Percentiles rank a stretch among this genome's conserved stretches.
phyloP scores from a whole-genome alignment of 345 rosid species.

The Gossypium thurberi region DNA sequence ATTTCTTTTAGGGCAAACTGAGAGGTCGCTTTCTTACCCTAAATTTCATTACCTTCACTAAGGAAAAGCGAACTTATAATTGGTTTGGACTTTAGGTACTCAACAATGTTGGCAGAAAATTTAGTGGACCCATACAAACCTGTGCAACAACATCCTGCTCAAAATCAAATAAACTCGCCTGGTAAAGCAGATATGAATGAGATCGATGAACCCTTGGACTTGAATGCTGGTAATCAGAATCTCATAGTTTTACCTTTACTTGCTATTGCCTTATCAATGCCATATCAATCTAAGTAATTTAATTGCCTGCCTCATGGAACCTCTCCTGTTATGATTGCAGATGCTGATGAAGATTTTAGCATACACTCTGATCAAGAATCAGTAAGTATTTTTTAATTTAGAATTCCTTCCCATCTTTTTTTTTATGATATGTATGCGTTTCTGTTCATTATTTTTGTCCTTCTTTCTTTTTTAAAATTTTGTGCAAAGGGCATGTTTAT shows the following conservation, averaged over 20 bases:
- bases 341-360: constrained; percentile 67
- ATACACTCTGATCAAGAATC: constrained; percentile 55
- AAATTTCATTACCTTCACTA: neutral
- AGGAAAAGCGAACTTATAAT: constrained; percentile 9
- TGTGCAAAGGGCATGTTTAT: neutral
- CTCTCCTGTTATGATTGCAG: constrained; percentile 34
- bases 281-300: constrained; percentile 10
- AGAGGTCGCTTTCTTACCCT: constrained; percentile 45
- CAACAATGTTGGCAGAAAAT: constrained; percentile 99
- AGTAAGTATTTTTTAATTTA: constrained; percentile 37
- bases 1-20: constrained; percentile 97
- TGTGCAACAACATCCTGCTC: constrained; percentile 28
- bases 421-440: neutral
- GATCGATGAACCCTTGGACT: constrained; percentile 25
- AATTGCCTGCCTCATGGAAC: constrained; percentile 27
- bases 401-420: constrained; percentile 8
- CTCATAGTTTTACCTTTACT: constrained; percentile 8
- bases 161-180: constrained; percentile 21
- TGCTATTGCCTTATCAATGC: neutral
- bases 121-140: constrained; percentile 53
- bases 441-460: neutral
- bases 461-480: neutral
- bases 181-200: constrained; percentile 29
- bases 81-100: constrained; percentile 52
- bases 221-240: constrained; percentile 41